Evolutionary conservation across 805 yeast genomes (phyloP).

Genomic region (Hanseniaspora jakobsenii): DNA sequence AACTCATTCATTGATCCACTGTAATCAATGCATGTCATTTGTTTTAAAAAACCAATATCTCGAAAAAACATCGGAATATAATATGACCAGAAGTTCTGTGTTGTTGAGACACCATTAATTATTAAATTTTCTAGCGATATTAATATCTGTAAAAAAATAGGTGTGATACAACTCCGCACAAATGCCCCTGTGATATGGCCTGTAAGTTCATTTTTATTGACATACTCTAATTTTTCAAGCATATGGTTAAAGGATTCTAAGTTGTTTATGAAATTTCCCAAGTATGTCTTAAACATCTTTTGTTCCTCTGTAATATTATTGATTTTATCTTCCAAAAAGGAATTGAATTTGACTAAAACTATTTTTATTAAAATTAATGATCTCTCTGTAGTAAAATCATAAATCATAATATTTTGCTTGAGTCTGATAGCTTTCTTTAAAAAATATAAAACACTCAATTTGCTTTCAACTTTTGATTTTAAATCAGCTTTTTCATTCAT

Average conservation of each 20-base stretch:
- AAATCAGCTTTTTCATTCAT: neutral
- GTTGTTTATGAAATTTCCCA: slow-evolving; percentile 9
- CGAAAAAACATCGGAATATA: slow-evolving; percentile 11
- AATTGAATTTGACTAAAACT: too few species aligned
- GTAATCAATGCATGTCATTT: neutral
- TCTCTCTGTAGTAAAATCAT: too few species aligned
- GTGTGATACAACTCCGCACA: slow-evolving; percentile 4
- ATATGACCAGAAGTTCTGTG: slow-evolving; percentile 8
- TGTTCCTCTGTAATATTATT: neutral
- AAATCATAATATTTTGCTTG: too few species aligned
- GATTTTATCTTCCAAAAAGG: too few species aligned
- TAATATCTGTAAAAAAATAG: slow-evolving; percentile 1
- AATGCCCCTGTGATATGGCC: neutral
- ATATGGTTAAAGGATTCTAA: slow-evolving; percentile 8
- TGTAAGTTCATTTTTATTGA: too few species aligned
- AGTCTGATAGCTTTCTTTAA: too few species aligned
- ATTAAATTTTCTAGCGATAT: slow-evolving; percentile 5
- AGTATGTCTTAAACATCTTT: neutral
- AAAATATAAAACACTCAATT: too few species aligned
- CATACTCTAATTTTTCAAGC: neutral
- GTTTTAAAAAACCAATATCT: neutral
- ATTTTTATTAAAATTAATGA: too few species aligned
- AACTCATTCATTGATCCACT: neutral
- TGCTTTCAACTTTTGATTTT: neutral
- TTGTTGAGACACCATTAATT: neutral